Base-by-base conservation (phyloP, 1,284 basidiomycete genomes). In the Melampsora larici-populina region DNA sequence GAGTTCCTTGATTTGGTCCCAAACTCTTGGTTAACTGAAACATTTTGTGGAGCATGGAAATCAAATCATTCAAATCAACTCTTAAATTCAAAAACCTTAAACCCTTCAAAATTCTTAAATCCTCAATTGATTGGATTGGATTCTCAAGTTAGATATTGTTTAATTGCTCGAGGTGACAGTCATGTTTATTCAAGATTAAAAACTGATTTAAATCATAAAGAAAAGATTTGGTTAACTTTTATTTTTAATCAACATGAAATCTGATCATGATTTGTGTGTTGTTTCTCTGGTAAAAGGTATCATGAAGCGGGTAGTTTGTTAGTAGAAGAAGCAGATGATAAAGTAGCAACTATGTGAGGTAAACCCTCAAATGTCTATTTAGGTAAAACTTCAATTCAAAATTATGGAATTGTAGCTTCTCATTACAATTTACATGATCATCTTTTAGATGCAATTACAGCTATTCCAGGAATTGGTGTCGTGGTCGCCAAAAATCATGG, bases 111-210 rank as follows among this genome's bases (percentile, higher is more conserved):
- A 91, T 4, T 86, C 97, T 36, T 88, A 88, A 18, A 88, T 96
- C 78, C 89, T 88, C 40, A 83, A 87, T 88, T 92, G 60, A 87
- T 91, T n/a, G 87, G 93, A 36, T 97, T 99, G 94, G 97, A 99
- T 84, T 94, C 92, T 83, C 96, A 98, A 85, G 94, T 94, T 9
- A 99, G 99, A 85, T 99, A 99, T 82, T 90, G 91, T 43, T 90
- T 90, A 81, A 88, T 98, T 21, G 89, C 91, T 1, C 86, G 95
- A 60, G 94, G 94, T 0, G 93, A 97, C 79, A 94, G 93, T 0
- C 90, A 90, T 17, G 89, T 90, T 49, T 99, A 99, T 85, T 86
- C 99, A 71, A 88, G 96, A 33, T 91, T 97, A 86, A 96, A 96
- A 0, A 84, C 86, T 7, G 89, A 91, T 18, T 88, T 89, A 21